Evolutionary conservation across 2,329 filamentous ascomycete species (phyloP).

Genomic region (Claviceps maximensis): DNA sequence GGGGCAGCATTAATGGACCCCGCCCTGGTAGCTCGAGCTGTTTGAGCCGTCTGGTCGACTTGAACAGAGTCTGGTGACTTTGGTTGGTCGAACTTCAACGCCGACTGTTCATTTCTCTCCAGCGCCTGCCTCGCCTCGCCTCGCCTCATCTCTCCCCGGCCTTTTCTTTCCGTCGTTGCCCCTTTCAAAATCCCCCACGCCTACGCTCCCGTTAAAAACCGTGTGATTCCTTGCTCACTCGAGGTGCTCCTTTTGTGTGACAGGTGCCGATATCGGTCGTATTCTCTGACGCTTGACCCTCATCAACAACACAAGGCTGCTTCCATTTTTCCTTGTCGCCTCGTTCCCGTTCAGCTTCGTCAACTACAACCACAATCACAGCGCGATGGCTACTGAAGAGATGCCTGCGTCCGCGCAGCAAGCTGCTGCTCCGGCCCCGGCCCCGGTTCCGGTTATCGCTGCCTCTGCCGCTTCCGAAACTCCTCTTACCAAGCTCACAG

Average conservation of each 20-base stretch:
- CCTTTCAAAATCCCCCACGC: too few species aligned
- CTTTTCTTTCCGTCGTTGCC: too few species aligned
- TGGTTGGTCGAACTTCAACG: too few species aligned
- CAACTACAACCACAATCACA: background rate
- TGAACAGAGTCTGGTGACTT: too few species aligned
- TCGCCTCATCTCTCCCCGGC: too few species aligned
- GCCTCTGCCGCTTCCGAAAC: constrained; percentile 6
- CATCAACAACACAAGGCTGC: background rate
- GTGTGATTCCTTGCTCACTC: too few species aligned
- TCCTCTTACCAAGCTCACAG: constrained; percentile 42
- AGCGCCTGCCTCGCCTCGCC: too few species aligned
- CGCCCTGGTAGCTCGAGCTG: background rate
- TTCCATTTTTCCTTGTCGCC: background rate
- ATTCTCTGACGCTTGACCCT: background rate
- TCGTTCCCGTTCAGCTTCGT: background rate
- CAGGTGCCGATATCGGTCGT: background rate
- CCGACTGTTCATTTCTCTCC: too few species aligned
- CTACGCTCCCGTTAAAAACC: too few species aligned
- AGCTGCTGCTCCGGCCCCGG: constrained; percentile 8
- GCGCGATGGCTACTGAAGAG: constrained; percentile 15
- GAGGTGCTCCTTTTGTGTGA: background rate
- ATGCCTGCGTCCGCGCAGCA: constrained; percentile 5
- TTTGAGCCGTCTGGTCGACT: background rate
- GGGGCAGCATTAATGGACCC: too few species aligned
- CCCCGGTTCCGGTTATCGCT: constrained; percentile 3